Percentiles rank a stretch among this genome's conserved stretches.
These are phyloP conservation scores for Chlamydomonas schloesseri DNA, from an alignment of 139 green algal species.

Conservation along the genomic window DNA sequence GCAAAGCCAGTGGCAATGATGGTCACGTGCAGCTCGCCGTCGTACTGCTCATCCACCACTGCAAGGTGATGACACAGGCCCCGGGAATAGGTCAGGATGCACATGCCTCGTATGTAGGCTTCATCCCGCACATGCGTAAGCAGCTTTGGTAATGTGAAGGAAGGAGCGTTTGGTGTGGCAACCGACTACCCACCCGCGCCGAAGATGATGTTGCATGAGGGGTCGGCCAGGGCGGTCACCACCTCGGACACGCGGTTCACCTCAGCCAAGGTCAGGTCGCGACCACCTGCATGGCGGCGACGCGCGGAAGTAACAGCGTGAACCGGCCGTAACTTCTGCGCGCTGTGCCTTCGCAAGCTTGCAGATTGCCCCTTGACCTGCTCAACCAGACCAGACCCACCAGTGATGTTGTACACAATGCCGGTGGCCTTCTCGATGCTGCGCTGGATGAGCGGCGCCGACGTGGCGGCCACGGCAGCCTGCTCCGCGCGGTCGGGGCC, in stretches of 20 bases:
- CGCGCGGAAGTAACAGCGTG: no score
- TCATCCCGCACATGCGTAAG: no score
- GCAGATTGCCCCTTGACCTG: no score
- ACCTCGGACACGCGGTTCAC: conserved; percentile 96
- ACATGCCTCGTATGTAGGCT: no score
- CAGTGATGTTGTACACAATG: conserved; percentile 98
- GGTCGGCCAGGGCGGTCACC: conserved; percentile 92
- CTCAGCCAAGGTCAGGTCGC: conserved; percentile 92
- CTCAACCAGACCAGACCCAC: no score
- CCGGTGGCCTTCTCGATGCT: conserved; percentile 93
- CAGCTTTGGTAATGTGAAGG: not conserved
- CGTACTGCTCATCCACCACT: conserved; percentile 63
- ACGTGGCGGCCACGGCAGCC: conserved; percentile 85
- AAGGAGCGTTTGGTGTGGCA: not conserved
- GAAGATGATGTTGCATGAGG: conserved; percentile 97
- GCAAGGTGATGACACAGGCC: not conserved
- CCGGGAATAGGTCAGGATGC: no score
- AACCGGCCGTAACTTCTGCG: no score
- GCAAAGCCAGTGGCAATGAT: conserved; percentile 96
- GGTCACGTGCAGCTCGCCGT: conserved; percentile 86
- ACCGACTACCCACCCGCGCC: conserved; percentile 80
- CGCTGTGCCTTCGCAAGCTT: no score
- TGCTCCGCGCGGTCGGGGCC: conserved; percentile 79
- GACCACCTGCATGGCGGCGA: conserved; percentile 64
- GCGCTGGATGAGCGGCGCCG: conserved; percentile 94